These are phyloP conservation scores for Colletotrichum sp. DNA, from an alignment of 2,329 filamentous ascomycete species.

Conservation along the genomic window DNA sequence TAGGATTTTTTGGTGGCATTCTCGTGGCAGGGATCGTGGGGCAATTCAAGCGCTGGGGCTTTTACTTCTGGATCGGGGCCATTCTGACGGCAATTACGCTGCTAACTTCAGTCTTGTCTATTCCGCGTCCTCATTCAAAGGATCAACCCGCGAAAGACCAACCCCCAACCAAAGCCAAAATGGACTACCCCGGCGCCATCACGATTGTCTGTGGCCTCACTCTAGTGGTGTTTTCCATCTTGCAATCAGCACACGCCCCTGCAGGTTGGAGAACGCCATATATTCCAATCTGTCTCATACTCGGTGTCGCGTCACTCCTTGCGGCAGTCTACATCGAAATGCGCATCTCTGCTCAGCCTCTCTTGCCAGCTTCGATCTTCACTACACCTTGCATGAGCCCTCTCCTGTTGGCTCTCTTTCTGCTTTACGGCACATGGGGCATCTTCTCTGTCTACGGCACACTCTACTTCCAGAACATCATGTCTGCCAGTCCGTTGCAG, in stretches of 20 bases:
- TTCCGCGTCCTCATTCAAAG: neutral
- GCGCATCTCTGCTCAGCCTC: neutral
- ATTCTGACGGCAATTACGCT: neutral
- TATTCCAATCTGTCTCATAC: neutral
- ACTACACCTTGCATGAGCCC: neutral
- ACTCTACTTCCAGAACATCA: neutral
- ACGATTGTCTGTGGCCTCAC: neutral
- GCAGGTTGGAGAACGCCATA: neutral
- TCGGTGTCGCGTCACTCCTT: neutral
- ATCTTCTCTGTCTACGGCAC: neutral
- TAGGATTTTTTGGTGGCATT: neutral
- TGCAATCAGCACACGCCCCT: neutral
- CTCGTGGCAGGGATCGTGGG: neutral
- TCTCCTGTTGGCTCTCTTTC: neutral
- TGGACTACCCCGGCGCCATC: neutral
- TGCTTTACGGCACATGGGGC: neutral
- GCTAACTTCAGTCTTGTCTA: neutral
- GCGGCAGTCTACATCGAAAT: neutral
- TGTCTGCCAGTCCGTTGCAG: neutral
- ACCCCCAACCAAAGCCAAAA: neutral
- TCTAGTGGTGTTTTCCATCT: neutral
- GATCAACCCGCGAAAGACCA: neutral
- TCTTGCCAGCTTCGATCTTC: neutral
- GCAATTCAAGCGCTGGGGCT: neutral
- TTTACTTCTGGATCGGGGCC: neutral